These are phyloP conservation scores for Medicago truncatula DNA, from an alignment of 306 rosid species.

Conservation along the genomic window DNA sequence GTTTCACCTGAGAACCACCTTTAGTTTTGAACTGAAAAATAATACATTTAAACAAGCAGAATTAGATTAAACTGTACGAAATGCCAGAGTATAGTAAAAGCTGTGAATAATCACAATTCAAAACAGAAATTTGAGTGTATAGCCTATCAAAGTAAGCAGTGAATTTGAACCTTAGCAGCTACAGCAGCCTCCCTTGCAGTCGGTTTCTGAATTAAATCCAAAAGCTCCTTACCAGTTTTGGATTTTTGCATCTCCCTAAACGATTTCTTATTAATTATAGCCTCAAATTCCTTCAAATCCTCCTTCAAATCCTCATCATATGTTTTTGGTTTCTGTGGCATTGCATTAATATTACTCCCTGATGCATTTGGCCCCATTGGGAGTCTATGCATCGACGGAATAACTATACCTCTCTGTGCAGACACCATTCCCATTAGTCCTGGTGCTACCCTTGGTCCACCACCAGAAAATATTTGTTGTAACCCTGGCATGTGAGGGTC, in stretches of 20 bases:
- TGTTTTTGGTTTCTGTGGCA: constrained; percentile 58
- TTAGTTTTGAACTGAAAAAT: constrained; percentile 81
- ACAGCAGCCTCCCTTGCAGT: constrained; percentile 94
- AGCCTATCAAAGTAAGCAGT: constrained; percentile 20
- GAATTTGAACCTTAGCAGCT: constrained; percentile 82
- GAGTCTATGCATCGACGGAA: constrained; percentile 70
- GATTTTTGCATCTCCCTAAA: constrained; percentile 83
- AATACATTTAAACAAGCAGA: constrained; percentile 36
- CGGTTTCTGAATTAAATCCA: constrained; percentile 95
- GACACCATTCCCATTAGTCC: constrained; percentile 73
- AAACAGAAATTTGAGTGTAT: not conserved
- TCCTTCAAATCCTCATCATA: constrained; percentile 92
- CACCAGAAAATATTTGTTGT: constrained; percentile 68
- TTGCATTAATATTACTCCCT: constrained; percentile 51
- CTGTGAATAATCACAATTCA: constrained; percentile 9
- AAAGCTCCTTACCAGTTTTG: constrained; percentile 92
- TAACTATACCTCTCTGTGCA: constrained; percentile 65
- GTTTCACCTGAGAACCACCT: constrained; percentile 88
- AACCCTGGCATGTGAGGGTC: constrained; percentile 63
- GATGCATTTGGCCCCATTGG: constrained; percentile 65
- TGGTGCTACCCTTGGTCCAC: constrained; percentile 67
- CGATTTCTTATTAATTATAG: constrained; percentile 86
- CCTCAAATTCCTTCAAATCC: constrained; percentile 54
- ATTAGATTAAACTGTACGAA: constrained; percentile 17
- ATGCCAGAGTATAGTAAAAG: not conserved